A percentile compares a stretch with the other conserved stretches of the same genome.
Conservation (phyloP, 345 rosid genomes). For the Syzygium oleosum region DNA sequence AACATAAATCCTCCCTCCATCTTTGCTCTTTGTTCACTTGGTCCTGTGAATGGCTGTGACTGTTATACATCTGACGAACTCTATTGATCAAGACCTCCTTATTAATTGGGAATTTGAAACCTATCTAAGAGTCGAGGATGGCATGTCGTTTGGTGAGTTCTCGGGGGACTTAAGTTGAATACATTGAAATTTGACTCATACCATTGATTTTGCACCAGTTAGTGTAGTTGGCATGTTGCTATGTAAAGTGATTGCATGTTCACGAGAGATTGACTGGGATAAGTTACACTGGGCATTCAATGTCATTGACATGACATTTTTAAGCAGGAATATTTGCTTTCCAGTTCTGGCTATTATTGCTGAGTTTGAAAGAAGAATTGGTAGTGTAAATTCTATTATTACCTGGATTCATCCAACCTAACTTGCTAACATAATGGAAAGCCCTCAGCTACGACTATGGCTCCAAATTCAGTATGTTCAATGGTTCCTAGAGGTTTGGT, state of each 20-base stretch:
- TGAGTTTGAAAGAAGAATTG: background rate
- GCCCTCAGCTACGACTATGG: background rate
- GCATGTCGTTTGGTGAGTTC: background rate
- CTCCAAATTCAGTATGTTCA: background rate
- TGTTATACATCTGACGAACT: background rate
- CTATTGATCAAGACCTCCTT: background rate
- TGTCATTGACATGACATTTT: background rate
- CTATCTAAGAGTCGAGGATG: background rate
- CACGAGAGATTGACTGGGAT: background rate
- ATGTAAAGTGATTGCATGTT: background rate
- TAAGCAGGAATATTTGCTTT: background rate
- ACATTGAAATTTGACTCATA: background rate
- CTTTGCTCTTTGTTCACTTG: background rate
- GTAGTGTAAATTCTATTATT: background rate
- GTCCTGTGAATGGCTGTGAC: background rate
- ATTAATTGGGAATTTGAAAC: background rate
- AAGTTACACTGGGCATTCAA: background rate
- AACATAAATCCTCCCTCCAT: background rate
- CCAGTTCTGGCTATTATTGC: background rate
- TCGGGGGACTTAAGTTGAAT: background rate
- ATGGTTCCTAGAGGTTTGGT: background rate
- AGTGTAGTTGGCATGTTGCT: too few relatives aligned
- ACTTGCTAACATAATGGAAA: background rate
- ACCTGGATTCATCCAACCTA: background rate
- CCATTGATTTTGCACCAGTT: background rate